Conservation (phyloP, 2,329 filamentous ascomycete genomes). For the Albifimbria verrucaria region DNA sequence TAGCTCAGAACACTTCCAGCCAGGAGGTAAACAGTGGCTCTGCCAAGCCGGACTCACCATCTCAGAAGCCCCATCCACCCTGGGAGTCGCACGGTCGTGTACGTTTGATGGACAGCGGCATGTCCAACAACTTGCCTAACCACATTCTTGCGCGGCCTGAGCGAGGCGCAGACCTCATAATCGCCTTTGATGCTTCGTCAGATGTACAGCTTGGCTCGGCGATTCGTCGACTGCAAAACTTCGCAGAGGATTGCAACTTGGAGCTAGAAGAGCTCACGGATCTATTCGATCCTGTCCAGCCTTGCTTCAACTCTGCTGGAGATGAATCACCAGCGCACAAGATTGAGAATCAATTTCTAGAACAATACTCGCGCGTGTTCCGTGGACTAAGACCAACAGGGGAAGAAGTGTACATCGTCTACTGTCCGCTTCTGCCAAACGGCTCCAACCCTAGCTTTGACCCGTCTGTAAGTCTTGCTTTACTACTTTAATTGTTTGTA, state of each 20-base stretch:
- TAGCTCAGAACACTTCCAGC: too few relatives aligned
- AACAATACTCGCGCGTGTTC: conserved; percentile 14
- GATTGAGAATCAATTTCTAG: conserved; percentile 1
- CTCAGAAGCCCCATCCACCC: background rate
- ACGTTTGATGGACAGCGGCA: conserved; percentile 16
- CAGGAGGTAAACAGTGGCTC: too few relatives aligned
- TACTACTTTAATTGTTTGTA: rapidly evolving
- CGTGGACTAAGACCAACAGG: conserved; percentile 8
- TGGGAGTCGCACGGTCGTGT: conserved; percentile 19
- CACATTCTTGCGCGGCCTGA: conserved; percentile 14
- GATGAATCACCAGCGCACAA: background rate
- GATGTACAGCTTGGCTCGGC: conserved; percentile 15
- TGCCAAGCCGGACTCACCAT: background rate
- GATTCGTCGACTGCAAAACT: conserved; percentile 13
- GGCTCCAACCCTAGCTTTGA: conserved; percentile 4
- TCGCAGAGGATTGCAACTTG: conserved; percentile 13
- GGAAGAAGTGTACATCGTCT: conserved; percentile 9
- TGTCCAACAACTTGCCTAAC: conserved; percentile 19
- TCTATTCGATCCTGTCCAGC: background rate
- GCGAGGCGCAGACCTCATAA: conserved; percentile 11
- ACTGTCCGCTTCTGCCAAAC: conserved; percentile 17
- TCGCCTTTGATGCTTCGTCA: conserved; percentile 16
- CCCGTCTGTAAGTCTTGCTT: conserved; percentile 10
- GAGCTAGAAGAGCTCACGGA: conserved; percentile 5
- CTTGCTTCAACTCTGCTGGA: rapidly evolving